These are phyloP conservation scores for Colletotrichum agaves DNA, from an alignment of 2,329 filamentous ascomycete genomes.

Conservation along the genomic window DNA sequence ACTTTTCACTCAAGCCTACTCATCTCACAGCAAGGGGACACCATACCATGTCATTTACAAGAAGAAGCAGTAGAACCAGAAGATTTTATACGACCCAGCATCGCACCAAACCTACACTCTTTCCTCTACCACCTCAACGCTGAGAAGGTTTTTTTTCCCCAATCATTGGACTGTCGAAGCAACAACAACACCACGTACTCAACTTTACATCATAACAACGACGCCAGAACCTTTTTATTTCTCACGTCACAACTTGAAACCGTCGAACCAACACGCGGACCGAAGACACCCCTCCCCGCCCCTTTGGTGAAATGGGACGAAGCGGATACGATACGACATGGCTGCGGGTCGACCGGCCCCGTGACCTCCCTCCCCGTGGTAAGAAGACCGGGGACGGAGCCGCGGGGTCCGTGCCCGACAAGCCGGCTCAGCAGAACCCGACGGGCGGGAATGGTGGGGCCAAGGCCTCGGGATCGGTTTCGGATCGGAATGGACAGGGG, in stretches of 20 bases:
- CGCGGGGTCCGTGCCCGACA: not conserved
- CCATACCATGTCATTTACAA: conserved; percentile 34
- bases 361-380: not conserved
- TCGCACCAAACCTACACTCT: not conserved
- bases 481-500: not conserved
- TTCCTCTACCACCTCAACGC: conserved; percentile 13
- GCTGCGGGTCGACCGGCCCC: not conserved
- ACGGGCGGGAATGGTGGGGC: not conserved
- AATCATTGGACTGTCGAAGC: too few species aligned
- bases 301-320: conserved; percentile 27
- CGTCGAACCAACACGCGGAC: too few species aligned
- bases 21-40: not conserved
- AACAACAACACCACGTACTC: not conserved
- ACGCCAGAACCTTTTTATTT: too few species aligned
- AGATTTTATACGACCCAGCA: not conserved
- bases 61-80: conserved; percentile 10
- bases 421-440: not conserved
- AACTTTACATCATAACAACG: too few species aligned
- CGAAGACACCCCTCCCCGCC: too few species aligned
- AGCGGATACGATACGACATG: conserved; percentile 34
- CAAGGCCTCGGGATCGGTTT: not conserved
- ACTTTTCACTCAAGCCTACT: not conserved
- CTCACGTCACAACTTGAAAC: too few species aligned
- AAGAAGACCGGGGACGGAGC: not conserved
- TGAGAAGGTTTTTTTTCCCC: not conserved